A percentile compares a stretch with the other conserved stretches of the same genome.
phyloP scores from a whole-genome alignment of 169 alveolate genomes.

The Babesia caballi region DNA sequence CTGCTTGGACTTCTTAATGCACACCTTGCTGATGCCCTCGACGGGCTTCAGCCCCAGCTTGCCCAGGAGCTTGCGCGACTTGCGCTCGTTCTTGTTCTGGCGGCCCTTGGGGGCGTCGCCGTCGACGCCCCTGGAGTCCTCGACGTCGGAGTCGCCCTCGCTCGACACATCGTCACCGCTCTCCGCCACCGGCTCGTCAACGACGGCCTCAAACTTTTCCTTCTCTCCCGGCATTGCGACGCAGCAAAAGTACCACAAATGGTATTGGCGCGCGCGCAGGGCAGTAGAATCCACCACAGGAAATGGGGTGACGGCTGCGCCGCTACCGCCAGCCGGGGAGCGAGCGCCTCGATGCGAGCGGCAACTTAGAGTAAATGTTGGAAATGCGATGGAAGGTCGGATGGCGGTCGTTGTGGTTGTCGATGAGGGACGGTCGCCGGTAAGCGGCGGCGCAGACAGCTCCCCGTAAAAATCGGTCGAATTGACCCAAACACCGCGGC shows the following conservation, averaged over 20 bases:
- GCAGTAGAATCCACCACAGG: constrained; percentile 16
- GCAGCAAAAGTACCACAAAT: background rate
- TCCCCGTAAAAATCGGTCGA: no score
- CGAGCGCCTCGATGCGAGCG: no score
- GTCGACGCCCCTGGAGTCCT: constrained; percentile 45
- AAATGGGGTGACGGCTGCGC: constrained; percentile 23
- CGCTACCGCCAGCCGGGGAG: no score
- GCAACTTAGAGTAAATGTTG: no score
- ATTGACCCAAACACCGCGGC: no score
- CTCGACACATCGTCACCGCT: constrained; percentile 43
- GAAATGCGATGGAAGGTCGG: no score
- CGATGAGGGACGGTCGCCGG: no score
- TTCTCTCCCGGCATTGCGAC: background rate
- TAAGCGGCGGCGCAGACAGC: no score
- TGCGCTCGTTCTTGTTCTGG: constrained; percentile 90
- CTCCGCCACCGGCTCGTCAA: constrained; percentile 48
- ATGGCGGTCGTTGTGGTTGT: no score
- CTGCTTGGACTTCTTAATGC: constrained; percentile 89
- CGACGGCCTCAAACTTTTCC: background rate
- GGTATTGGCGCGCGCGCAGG: background rate
- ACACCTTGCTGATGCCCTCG: constrained; percentile 88
- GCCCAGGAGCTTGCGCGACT: constrained; percentile 89
- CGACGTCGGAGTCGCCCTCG: constrained; percentile 60
- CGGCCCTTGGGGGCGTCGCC: constrained; percentile 36
- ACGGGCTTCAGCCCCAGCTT: constrained; percentile 90